phyloP scores from a whole-genome alignment of 2,329 filamentous ascomycete genomes.

The Pestalotiopsis sp. region DNA sequence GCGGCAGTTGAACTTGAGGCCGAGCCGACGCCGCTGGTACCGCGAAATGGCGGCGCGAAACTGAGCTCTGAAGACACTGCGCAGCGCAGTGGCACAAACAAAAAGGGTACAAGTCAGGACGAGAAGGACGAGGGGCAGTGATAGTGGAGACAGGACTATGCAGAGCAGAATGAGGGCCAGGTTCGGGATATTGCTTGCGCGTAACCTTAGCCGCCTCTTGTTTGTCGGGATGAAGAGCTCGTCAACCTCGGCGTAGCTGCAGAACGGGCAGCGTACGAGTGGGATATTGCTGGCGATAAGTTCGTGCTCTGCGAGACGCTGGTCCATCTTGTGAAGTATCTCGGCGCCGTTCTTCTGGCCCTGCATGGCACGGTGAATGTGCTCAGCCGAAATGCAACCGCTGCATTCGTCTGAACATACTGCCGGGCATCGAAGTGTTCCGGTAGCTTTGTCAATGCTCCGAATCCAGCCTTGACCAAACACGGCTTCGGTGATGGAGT shows the following conservation, averaged over 20 bases:
- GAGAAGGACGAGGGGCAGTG: slow-evolving; percentile 48
- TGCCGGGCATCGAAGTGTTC: slow-evolving; percentile 83
- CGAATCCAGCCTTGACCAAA: slow-evolving; percentile 92
- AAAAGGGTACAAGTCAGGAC: slow-evolving; percentile 44
- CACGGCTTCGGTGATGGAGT: slow-evolving; percentile 81
- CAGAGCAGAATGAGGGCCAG: slow-evolving; percentile 33
- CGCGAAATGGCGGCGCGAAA: slow-evolving; percentile 66
- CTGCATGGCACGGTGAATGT: slow-evolving; percentile 73
- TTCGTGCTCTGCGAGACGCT: slow-evolving; percentile 75
- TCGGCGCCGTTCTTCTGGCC: slow-evolving; percentile 71
- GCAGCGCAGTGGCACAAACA: slow-evolving; percentile 44
- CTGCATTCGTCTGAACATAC: slow-evolving; percentile 70
- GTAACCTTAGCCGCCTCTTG: slow-evolving; percentile 59
- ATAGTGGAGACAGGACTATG: slow-evolving; percentile 23
- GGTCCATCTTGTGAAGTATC: slow-evolving; percentile 74
- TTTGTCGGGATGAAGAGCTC: slow-evolving; percentile 66
- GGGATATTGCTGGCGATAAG: slow-evolving; percentile 74
- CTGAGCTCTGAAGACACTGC: slow-evolving; percentile 43
- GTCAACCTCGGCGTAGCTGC: slow-evolving; percentile 87
- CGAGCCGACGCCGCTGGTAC: slow-evolving; percentile 70
- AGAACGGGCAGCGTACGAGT: slow-evolving; percentile 86
- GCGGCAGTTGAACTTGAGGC: slow-evolving; percentile 77
- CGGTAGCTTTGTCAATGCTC: slow-evolving; percentile 72
- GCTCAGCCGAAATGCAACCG: slow-evolving; percentile 70
- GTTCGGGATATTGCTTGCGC: slow-evolving; percentile 51